Percentiles rank a stretch among this genome's conserved stretches.
phyloP scores from a whole-genome alignment of 306 rosid genomes.

The Cercis canadensis region DNA sequence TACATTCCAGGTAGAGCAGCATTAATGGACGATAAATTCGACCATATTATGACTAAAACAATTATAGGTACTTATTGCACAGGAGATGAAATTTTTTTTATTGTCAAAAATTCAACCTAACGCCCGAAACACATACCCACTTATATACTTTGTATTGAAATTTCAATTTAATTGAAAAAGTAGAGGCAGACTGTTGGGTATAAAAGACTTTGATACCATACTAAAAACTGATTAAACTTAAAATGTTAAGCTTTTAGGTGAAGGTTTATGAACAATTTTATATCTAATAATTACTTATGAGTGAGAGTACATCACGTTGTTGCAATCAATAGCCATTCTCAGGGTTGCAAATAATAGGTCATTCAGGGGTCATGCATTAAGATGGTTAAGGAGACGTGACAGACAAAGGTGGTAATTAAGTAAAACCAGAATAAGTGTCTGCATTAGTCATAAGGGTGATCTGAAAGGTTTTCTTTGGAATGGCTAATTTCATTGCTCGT shows the following conservation, averaged over 20 bases:
- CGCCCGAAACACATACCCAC: too few relatives aligned
- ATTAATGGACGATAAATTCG: background rate
- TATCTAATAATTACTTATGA: background rate
- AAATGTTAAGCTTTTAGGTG: too few relatives aligned
- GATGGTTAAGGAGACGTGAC: conserved; percentile 7
- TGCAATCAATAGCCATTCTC: background rate
- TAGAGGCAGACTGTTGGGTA: too few relatives aligned
- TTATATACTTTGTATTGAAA: too few relatives aligned
- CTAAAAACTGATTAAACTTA: too few relatives aligned
- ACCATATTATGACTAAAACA: background rate
- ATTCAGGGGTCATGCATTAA: background rate
- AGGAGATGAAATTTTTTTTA: conserved; percentile 25
- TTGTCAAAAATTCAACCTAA: too few relatives aligned
- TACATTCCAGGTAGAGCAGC: conserved; percentile 18
- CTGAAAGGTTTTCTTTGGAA: too few relatives aligned
- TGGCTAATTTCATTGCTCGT: too few relatives aligned
- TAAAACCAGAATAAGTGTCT: conserved; percentile 25
- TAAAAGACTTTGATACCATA: too few relatives aligned
- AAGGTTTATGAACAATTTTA: too few relatives aligned
- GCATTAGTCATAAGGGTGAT: conserved; percentile 61
- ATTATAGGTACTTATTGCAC: background rate
- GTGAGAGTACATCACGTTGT: background rate
- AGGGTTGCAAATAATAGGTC: too few relatives aligned
- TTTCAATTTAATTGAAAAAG: too few relatives aligned
- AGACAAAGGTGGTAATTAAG: conserved; percentile 6